Evolutionary conservation across 106 monocot species (phyloP).

Genomic region (Narthecium ossifragum): DNA sequence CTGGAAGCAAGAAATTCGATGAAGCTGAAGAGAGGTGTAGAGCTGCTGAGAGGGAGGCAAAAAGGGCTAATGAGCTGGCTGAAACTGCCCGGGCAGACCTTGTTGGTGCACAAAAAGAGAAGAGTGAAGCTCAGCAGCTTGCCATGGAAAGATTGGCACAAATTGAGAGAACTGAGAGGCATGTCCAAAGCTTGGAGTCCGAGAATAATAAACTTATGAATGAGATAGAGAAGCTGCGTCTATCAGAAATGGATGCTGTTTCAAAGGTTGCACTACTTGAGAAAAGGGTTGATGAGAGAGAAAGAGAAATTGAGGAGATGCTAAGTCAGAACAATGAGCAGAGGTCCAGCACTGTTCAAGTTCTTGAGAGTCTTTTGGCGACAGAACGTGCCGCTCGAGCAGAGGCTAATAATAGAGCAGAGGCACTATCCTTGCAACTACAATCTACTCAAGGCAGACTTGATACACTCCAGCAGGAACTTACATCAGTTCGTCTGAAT

Average conservation of each 20-base stretch:
- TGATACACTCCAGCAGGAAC: slow-evolving; percentile 74
- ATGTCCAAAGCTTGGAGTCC: slow-evolving; percentile 60
- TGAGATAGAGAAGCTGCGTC: slow-evolving; percentile 41
- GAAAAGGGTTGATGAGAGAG: slow-evolving; percentile 66
- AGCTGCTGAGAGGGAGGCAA: slow-evolving; percentile 74
- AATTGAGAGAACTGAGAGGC: slow-evolving; percentile 70
- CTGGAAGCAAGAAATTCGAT: slow-evolving; percentile 75
- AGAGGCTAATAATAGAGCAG: slow-evolving; percentile 83
- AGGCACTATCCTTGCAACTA: slow-evolving; percentile 72
- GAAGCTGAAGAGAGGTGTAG: slow-evolving; percentile 64
- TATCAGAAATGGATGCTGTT: slow-evolving; percentile 51
- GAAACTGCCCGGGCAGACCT: slow-evolving; percentile 64
- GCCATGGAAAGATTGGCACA: slow-evolving; percentile 70
- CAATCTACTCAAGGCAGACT: slow-evolving; percentile 86
- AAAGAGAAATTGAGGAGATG: slow-evolving; percentile 83
- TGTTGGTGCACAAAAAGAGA: slow-evolving; percentile 66
- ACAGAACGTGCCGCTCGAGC: slow-evolving; percentile 69
- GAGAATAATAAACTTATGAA: slow-evolving; percentile 38
- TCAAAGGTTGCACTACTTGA: slow-evolving; percentile 58
- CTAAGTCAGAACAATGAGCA: slow-evolving; percentile 79
- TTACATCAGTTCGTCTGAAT: slow-evolving; percentile 57
- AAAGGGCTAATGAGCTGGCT: slow-evolving; percentile 64
- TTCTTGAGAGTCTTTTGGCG: slow-evolving; percentile 74
- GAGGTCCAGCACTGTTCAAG: slow-evolving; percentile 91
- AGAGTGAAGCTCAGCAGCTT: slow-evolving; percentile 58